Base-by-base conservation (phyloP, 768 basidiomycete species). In the Mycena albidolilacea region DNA sequence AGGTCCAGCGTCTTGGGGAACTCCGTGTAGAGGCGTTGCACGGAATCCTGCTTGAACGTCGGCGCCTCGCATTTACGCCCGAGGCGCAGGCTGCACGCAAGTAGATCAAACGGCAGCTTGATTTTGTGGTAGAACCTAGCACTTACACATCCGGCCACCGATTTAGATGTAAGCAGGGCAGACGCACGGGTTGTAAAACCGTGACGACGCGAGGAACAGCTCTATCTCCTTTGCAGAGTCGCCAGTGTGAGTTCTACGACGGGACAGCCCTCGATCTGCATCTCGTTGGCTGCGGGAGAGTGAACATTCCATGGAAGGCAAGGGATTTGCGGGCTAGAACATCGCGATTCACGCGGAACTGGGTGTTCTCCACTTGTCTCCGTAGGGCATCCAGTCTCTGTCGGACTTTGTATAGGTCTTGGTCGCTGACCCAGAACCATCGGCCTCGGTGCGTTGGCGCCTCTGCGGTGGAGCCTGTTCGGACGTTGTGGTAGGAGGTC, bases 361-460 rank as follows among this genome's bases (percentile, higher is more conserved):
- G 70, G 17, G n/a, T 59, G n/a, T 30, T n/a, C 23, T 71, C 30
- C 1, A 23, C 70, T 19, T 71, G 58, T 71, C 70, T 57, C 70
- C 70, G 23, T 65, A 61, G 6, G 38, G 3, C 70, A 64, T 71
- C 70, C 70, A 71, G 63, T 65, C 48, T 43, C 65, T 50, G 10
- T 46, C 44, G 54, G 62, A 70, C 37, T 17, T 23, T 61, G 41
- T 43, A 61, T 11, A 2, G 2, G 37, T 11, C 7, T 14, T 15
- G 21, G 37, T 5, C 14, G 23, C 55, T 11, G 59, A 7, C 3
- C 0, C 59, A 61, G 59, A 14, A 19, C 30, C 23, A 5, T 61
- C 59, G 11, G 59, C 21, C n/a, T 61, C 59, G n/a, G 59, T 61
- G 21, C 59, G 59, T 23, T n/a, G 59, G 7, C 41, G n/a, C 21